Evolutionary conservation across 2,329 filamentous ascomycete genomes (phyloP).

Genomic region (Aspergillus sp.): DNA sequence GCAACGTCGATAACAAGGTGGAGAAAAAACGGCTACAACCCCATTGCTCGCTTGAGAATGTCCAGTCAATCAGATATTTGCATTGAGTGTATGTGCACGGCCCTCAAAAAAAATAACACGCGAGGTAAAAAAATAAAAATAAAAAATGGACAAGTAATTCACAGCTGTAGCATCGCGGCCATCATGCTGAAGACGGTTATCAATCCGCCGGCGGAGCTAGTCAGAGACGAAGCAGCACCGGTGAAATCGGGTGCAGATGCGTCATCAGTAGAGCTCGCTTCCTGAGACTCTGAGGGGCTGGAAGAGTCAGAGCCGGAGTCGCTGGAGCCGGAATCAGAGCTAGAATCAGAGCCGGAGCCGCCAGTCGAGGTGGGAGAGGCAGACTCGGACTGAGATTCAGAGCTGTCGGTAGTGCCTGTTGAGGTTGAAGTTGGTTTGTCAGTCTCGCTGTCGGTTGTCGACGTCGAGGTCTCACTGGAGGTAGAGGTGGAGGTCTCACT

Average conservation of each 20-base stretch:
- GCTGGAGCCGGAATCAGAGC: conserved; percentile 8
- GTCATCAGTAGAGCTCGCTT: conserved; percentile 14
- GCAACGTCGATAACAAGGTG: background rate
- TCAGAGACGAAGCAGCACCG: conserved; percentile 23
- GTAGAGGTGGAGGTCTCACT: conserved; percentile 10
- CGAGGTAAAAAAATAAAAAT: background rate
- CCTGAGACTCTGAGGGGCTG: conserved; percentile 16
- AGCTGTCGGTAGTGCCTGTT: conserved; percentile 12
- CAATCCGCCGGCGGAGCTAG: conserved; percentile 22
- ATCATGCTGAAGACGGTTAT: conserved; percentile 21
- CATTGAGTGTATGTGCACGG: background rate
- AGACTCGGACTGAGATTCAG: conserved; percentile 13
- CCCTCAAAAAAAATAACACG: background rate
- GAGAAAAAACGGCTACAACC: background rate
- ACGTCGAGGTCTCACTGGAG: background rate
- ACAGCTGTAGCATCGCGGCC: conserved; percentile 32
- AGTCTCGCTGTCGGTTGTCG: background rate
- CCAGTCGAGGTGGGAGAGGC: conserved; percentile 16
- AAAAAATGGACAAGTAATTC: conserved; percentile 8
- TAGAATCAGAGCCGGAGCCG: background rate
- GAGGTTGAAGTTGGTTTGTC: conserved; percentile 15
- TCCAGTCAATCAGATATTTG: background rate
- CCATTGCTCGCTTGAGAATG: background rate
- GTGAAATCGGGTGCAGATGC: conserved; percentile 17
- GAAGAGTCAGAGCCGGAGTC: conserved; percentile 10